Evolutionary conservation across 108 stramenopile species (phyloP).

Genomic region (Seminavis robusta): DNA sequence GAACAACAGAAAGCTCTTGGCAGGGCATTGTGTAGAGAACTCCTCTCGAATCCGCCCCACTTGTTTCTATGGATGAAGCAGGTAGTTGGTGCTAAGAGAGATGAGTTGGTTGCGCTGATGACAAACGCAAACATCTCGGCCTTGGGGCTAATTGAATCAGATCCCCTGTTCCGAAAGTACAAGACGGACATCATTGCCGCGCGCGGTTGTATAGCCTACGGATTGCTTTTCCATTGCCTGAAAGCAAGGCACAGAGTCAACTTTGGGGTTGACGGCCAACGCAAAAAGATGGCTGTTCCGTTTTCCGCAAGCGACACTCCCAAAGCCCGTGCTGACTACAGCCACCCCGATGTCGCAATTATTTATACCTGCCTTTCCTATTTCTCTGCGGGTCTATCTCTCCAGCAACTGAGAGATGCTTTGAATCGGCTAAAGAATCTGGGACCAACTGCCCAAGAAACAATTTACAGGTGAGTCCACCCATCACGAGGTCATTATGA

Average conservation of each 20-base stretch:
- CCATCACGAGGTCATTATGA: too few relatives aligned
- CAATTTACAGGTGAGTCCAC: too few relatives aligned
- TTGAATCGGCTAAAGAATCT: conserved; percentile 18
- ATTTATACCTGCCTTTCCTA: conserved; percentile 41
- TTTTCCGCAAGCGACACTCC: conserved; percentile 45
- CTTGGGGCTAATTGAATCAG: too few relatives aligned
- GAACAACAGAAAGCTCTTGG: too few relatives aligned
- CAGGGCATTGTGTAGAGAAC: too few relatives aligned
- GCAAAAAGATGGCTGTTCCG: conserved; percentile 40
- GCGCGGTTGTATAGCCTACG: conserved; percentile 34
- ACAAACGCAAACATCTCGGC: too few relatives aligned
- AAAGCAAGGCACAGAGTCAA: conserved; percentile 41
- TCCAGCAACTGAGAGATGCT: conserved; percentile 21
- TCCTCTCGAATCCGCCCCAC: too few relatives aligned
- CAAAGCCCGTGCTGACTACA: conserved; percentile 34
- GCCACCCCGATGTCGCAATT: conserved; percentile 48
- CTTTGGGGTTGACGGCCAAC: conserved; percentile 30
- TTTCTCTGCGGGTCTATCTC: conserved; percentile 37
- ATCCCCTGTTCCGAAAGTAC: too few relatives aligned
- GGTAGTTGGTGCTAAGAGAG: too few relatives aligned
- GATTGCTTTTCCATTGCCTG: conserved; percentile 39
- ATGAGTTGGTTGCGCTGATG: too few relatives aligned
- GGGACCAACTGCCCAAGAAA: conserved; percentile 24
- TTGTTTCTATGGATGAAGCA: too few relatives aligned
- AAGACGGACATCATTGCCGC: too few relatives aligned